These are phyloP conservation scores for Citrus australasica DNA, from an alignment of 345 rosid species.

Conservation along the genomic window DNA sequence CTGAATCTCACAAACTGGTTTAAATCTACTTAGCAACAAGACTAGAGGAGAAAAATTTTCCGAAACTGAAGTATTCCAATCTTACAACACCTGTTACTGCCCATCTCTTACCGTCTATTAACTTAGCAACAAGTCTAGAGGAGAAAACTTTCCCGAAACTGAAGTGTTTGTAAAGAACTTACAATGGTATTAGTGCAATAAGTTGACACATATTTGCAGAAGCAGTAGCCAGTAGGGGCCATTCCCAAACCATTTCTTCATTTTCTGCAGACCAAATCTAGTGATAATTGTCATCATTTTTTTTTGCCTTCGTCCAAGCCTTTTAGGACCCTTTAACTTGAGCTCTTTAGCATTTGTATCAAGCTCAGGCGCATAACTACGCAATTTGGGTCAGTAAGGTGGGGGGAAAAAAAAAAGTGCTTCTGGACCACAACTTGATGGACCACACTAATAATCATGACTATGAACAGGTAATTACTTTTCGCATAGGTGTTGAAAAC, in stretches of 20 bases:
- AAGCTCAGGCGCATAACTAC: too few relatives aligned
- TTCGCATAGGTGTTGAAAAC: too few relatives aligned
- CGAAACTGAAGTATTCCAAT: not conserved
- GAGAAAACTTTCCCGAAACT: not conserved
- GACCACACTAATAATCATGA: not conserved
- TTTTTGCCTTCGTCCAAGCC: not conserved
- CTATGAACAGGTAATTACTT: too few relatives aligned
- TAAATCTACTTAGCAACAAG: not conserved
- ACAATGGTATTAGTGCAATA: not conserved
- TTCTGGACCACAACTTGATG: not conserved
- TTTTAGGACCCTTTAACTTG: not conserved
- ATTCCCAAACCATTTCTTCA: not conserved
- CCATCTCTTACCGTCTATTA: not conserved
- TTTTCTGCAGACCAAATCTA: conserved; percentile 15
- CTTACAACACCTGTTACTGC: not conserved
- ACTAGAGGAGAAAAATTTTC: too few relatives aligned
- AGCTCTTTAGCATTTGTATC: not conserved
- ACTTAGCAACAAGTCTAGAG: not conserved
- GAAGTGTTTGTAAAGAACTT: not conserved
- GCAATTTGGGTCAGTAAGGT: not conserved
- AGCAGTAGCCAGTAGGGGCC: conserved; percentile 4
- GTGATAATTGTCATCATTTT: conserved; percentile 18
- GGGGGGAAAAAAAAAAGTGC: not conserved
- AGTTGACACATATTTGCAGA: not conserved
- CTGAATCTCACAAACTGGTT: not conserved